These are phyloP conservation scores for Catenaria anguillulae DNA, from an alignment of 371 early-diverging fungal genomes.

Conservation along the genomic window DNA sequence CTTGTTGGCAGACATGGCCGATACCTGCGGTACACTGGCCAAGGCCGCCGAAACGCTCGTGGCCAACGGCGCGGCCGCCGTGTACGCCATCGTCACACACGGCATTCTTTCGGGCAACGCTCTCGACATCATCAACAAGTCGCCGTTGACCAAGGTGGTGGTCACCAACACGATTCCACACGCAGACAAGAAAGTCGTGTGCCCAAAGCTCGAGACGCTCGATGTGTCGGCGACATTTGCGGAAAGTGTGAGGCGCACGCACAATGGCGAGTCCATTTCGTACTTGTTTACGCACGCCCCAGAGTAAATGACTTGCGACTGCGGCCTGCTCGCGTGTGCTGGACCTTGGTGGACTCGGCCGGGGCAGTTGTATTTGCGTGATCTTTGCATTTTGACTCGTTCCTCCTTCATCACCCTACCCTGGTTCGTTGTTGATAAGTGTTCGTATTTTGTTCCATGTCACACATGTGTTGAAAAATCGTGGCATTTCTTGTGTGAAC, in stretches of 20 bases:
- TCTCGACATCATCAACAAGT: conserved; percentile 54
- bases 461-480: too few species aligned
- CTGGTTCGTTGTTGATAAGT: too few species aligned
- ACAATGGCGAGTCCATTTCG: conserved; percentile 86
- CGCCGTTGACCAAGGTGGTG: conserved; percentile 55
- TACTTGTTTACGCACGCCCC: conserved; percentile 42
- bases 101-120: conserved; percentile 76
- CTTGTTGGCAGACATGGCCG: conserved; percentile 63
- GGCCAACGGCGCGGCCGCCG: conserved; percentile 68
- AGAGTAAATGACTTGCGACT: not conserved
- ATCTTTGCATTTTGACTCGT: too few species aligned
- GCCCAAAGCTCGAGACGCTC: conserved; percentile 58
- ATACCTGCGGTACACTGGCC: conserved; percentile 80
- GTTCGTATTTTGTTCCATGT: too few species aligned
- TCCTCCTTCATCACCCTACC: too few species aligned
- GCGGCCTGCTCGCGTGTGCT: too few species aligned
- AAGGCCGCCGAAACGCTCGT: conserved; percentile 72
- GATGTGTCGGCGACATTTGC: conserved; percentile 74
- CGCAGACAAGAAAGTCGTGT: conserved; percentile 45
- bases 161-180: conserved; percentile 85
- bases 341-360: too few species aligned
- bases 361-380: too few species aligned
- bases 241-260: conserved; percentile 87
- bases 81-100: conserved; percentile 85
- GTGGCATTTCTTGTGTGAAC: too few species aligned